Base-by-base conservation (phyloP, 768 basidiomycete species). In the Phanerodontia chrysosporium region DNA sequence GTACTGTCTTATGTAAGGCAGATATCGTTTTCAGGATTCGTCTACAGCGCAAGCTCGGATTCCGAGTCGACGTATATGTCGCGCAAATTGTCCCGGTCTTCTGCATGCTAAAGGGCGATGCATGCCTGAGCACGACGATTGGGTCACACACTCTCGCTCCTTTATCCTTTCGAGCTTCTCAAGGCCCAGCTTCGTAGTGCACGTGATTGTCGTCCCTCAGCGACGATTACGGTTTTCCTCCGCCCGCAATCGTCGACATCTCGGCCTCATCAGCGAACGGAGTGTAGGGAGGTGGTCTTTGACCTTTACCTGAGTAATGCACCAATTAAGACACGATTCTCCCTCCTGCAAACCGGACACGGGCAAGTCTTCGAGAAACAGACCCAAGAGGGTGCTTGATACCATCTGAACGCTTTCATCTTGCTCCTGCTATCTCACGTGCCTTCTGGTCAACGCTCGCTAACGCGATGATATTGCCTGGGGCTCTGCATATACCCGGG, bases 381-480 rank as follows among this genome's bases (percentile, higher is more conserved):
- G 4, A 9, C 25, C n/a, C 7, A 36, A 5, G n/a, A 57, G 25
- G 16, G 36, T 30, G 3, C 30, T 22, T 24, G 52, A 21, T 2
- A 12, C 39, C 14, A 36, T 8, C n/a, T 24, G 35, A 7, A 3
- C 35, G 32, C 25, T 3, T 6, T 24, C 5, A 6, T 22, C 24
- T 3, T n/a, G 21, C 21, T 42, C 24, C 1, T 13, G 32, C 1
- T 3, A 29, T 21, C n/a, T 6, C 6, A 49, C 9, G 49, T 57
- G 39, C 4, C 32, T 45, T 27, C 35, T 49, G 25, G 56, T 22
- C 28, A 57, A 22, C 1, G 24, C 24, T 2, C 56, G 28, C 56
- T 46, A 57, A 7, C 56, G 28, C 10, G 56, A 45, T 1, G 56
- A 57, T 27, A 57, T 45, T 18, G 56, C 56, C 18, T 57, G 56